Base-by-base conservation (phyloP, 2,329 filamentous ascomycete genomes). In the Phoma herbarum region DNA sequence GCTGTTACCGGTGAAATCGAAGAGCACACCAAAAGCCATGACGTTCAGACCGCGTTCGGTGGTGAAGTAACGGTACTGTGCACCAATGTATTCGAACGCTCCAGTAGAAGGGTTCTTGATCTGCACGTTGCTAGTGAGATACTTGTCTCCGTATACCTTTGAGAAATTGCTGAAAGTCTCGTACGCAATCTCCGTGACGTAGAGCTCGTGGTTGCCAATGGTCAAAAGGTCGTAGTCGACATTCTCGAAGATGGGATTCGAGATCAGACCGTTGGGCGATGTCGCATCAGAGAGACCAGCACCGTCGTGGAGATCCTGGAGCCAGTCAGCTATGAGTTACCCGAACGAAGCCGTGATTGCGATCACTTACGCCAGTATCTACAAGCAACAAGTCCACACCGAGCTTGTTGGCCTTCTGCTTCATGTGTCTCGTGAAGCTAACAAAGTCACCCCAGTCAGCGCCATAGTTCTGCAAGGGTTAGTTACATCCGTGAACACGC, bases 381-480 rank as follows among this genome's bases (percentile, higher is more conserved):
- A 88, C 74, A 12, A 88, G 72, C 47, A 89, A 77, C 56, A 88
- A 67, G 64, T 89, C 87, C 6, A 88, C 86, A 10, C 83, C 82
- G 62, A 87, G 77, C 12, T 81, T 78, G 20, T 78, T 77, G 4
- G 87, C 86, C 65, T 83, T 85, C 54, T 83, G 75, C 72, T 85
- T 85, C 84, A 89, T 87, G 61, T 82, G 82, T 48, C 80, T 81
- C 12, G 83, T 80, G 67, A 89, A 88, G 53, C 83, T 83, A 41
- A 86, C 85, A 71, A 84, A 88, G 70, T 89, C 87, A 23, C 87
- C 87, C 85, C 86, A 89, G 68, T 89, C 87, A 2, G 86, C 86
- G 39, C 86, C 85, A 60, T 88, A 88, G 67, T 87, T 88, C 65
- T 59, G n/a, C n/a, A 16, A 14, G 9, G 4, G 12, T 59, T 33